Base-by-base conservation (phyloP, 306 rosid genomes). In the Gleditsia sinensis region DNA sequence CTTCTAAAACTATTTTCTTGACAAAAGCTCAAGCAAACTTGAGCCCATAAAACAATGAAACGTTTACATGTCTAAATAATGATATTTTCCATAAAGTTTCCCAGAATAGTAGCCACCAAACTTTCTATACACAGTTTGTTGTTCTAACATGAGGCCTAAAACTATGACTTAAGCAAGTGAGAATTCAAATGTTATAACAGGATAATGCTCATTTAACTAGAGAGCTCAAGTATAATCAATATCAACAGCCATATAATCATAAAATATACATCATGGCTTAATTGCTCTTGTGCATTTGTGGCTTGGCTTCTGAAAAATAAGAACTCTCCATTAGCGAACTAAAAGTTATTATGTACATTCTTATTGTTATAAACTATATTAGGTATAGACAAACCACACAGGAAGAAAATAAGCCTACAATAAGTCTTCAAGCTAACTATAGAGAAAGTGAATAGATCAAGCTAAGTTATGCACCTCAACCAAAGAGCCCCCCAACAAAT, bases 11-110 rank as follows among this genome's bases (percentile, higher is more conserved):
- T 57, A 14, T n/a, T 17, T 40, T 68, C 62, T 43, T 17, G 34
- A 7, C 39, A 9, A 34, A 40, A 54, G 51, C 21, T 65, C 60
- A 59, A 40, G 34, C 27, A 67, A 14, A 37, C 59, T 67, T 25
- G 49, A 61, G 49, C 61, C 67, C 69, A 63, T 36, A 23, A 61
- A 61, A 33, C 40, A 62, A 61, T n/a, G 3, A 46, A 72, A 34
- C 7, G 23, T 45, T 24, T 42, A 37, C 17, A 40, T 50, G 59
- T 19, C 20, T 27, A 12, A 55, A 55, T 7, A 43, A 63, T 42
- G 25, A 48, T 34, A 64, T 51, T 71, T n/a, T 53, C 32, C 77
- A 42, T 2, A n/a, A n/a, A n/a, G 37, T 50, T 57, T 21, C 63
- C 49, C 11, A 5, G n/a, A 58, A 37, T n/a, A 21, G 33, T 10